Evolutionary conservation across 177 flowering plant species (phyloP).

Genomic region (Vitis hybrid): DNA sequence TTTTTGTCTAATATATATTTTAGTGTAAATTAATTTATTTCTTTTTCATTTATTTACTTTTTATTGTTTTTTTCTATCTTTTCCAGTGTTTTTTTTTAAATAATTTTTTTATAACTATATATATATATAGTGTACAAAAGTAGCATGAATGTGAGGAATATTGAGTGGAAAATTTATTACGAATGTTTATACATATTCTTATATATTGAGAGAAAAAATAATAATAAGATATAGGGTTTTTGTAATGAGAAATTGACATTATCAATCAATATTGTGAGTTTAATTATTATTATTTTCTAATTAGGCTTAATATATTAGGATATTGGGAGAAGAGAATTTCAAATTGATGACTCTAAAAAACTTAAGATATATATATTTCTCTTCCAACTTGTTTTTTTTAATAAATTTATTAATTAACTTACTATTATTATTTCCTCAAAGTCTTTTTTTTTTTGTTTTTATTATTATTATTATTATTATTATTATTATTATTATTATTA

Average conservation of each 20-base stretch:
- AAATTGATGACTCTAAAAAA: no score
- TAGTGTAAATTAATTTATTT: neutral
- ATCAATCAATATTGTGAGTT: neutral
- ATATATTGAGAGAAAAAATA: neutral
- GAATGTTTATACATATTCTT: neutral
- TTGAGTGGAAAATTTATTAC: neutral
- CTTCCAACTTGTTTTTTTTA: no score
- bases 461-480: no score
- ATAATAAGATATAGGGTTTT: no score
- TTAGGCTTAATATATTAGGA: neutral
- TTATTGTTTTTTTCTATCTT: neutral
- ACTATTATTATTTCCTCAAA: neutral
- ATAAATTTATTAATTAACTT: no score
- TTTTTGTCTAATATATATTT: no score
- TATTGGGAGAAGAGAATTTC: neutral
- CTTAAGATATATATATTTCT: no score
- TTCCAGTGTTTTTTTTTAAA: no score
- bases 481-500: no score
- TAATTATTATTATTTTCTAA: neutral
- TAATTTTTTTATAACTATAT: no score
- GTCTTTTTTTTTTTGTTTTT: no score
- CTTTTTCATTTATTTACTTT: neutral
- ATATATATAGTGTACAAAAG: neutral
- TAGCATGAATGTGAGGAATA: neutral
- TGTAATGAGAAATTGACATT: neutral